Evolutionary conservation across 371 early-diverging fungal species (phyloP).

Genomic region (Chytridium lagenaria): DNA sequence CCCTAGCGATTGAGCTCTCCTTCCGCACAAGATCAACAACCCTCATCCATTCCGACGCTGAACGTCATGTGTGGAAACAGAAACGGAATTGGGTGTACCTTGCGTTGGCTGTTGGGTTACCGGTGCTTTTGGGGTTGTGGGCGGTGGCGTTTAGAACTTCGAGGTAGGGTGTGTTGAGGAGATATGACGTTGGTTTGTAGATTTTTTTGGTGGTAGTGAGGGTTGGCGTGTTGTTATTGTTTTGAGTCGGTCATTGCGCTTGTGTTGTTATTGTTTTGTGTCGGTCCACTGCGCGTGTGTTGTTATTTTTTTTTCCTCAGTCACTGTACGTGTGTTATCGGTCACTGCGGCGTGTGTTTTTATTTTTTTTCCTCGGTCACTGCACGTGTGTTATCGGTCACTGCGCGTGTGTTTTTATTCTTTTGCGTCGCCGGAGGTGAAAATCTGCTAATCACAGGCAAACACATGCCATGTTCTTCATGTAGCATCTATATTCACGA

Average conservation of each 20-base stretch:
- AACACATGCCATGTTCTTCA: no score
- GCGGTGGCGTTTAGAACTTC: background rate
- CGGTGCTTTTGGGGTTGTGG: background rate
- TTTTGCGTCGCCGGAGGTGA: no score
- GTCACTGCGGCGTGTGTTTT: background rate
- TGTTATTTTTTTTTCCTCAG: background rate
- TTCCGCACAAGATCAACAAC: background rate
- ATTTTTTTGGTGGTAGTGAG: no score
- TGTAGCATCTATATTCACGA: no score
- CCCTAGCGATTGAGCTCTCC: slow-evolving; percentile 14
- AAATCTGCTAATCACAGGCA: no score
- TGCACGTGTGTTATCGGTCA: background rate
- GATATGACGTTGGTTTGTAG: no score
- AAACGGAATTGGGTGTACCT: background rate
- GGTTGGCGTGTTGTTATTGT: no score
- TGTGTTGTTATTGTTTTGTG: no score
- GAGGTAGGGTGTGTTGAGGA: no score
- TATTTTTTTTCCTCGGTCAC: background rate
- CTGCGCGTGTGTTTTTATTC: background rate
- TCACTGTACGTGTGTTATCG: background rate
- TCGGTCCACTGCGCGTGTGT: no score
- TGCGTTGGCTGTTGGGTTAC: background rate
- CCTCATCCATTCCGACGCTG: background rate
- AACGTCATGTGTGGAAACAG: background rate
- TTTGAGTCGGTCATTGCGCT: no score